Percentiles rank a stretch among this genome's conserved stretches.
Conservation (phyloP, 345 rosid species). For the Microcos paniculata region DNA sequence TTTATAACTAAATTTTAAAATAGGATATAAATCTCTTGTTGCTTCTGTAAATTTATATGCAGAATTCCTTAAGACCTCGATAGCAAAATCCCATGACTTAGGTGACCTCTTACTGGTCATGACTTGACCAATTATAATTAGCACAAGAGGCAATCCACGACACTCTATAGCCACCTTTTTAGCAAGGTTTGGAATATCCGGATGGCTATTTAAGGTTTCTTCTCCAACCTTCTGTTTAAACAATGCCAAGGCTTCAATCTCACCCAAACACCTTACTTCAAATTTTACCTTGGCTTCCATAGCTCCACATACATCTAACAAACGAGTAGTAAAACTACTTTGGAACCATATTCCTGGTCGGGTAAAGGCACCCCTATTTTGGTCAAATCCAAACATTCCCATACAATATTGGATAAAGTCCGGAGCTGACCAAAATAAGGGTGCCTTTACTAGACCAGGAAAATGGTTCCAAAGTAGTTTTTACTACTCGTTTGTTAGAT, state of each 20-base stretch:
- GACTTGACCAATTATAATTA: background rate
- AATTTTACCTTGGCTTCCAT: constrained; percentile 12
- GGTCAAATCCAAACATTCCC: too few relatives aligned
- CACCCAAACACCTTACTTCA: constrained; percentile 28
- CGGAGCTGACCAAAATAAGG: background rate
- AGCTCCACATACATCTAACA: background rate
- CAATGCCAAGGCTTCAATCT: constrained; percentile 36
- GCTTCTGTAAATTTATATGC: background rate
- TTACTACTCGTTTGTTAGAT: background rate
- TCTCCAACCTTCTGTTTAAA: too few relatives aligned
- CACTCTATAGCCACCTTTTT: background rate
- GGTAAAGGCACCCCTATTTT: constrained; percentile 7
- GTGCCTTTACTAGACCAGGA: background rate
- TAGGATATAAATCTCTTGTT: too few relatives aligned
- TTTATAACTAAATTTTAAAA: too few relatives aligned
- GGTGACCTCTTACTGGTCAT: background rate
- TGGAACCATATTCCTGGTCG: background rate
- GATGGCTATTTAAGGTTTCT: constrained; percentile 16
- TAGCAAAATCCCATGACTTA: too few relatives aligned
- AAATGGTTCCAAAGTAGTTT: constrained; percentile 5
- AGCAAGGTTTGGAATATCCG: background rate
- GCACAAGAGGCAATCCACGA: too few relatives aligned
- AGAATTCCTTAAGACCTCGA: background rate
- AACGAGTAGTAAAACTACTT: constrained; percentile 3
- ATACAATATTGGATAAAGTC: too few relatives aligned